These are phyloP conservation scores for Penicillium palitans DNA, from an alignment of 2,329 filamentous ascomycete genomes.

Conservation along the genomic window DNA sequence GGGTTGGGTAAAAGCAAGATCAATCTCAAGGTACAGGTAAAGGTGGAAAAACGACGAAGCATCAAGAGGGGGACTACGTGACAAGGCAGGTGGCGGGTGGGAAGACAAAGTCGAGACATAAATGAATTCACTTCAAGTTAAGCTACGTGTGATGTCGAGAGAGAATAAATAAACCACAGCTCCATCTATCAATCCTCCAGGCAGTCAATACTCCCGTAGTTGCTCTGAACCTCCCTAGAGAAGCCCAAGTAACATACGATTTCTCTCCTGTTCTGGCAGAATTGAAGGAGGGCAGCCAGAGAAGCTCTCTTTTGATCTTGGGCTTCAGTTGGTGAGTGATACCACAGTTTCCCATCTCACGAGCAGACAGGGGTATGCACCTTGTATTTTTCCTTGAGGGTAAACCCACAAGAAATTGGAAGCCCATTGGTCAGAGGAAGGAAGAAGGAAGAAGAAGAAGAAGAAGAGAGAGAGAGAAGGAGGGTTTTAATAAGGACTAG, in stretches of 20 bases:
- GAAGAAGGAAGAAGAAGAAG: neutral
- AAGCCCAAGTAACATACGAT: slow-evolving; percentile 5
- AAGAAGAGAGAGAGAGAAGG: neutral
- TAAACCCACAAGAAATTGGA: slow-evolving; percentile 2
- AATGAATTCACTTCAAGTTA: neutral
- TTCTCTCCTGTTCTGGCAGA: neutral
- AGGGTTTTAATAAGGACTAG: neutral
- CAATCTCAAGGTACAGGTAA: neutral
- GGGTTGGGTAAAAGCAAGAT: neutral
- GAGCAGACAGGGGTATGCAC: slow-evolving; percentile 9
- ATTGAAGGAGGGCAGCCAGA: slow-evolving; percentile 10
- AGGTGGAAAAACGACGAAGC: neutral
- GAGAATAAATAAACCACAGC: slow-evolving; percentile 13
- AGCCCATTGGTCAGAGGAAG: slow-evolving; percentile 3
- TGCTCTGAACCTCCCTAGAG: slow-evolving; percentile 4
- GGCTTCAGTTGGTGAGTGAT: slow-evolving; percentile 7
- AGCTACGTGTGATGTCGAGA: slow-evolving; percentile 1
- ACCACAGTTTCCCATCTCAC: slow-evolving; percentile 2
- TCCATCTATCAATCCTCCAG: slow-evolving; percentile 2
- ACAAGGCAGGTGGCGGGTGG: too few relatives aligned
- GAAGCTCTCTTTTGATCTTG: slow-evolving; percentile 12
- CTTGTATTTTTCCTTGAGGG: neutral
- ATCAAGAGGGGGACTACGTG: neutral
- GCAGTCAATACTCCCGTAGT: slow-evolving; percentile 7
- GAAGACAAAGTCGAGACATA: neutral